These are phyloP conservation scores for Globisporangium nodosum DNA, from an alignment of 352 stramenopile genomes.

Conservation along the genomic window DNA sequence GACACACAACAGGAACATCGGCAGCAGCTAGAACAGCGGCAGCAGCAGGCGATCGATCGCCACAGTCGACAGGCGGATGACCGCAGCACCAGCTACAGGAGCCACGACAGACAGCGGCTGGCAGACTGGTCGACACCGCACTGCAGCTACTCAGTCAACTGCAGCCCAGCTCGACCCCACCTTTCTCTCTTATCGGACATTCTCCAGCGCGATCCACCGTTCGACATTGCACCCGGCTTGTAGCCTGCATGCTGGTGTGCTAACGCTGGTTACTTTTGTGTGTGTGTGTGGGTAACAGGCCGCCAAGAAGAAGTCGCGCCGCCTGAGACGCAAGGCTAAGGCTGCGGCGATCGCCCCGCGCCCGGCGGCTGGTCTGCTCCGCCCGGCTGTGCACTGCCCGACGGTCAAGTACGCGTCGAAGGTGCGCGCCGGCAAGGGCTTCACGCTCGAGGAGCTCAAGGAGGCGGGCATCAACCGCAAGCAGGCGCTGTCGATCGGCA, in stretches of 20 bases:
- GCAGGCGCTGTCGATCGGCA: constrained; percentile 96
- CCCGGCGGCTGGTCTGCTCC: constrained; percentile 93
- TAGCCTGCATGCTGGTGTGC: background rate
- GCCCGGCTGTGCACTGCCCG: constrained; percentile 97
- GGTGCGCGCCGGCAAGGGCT: constrained; percentile 96
- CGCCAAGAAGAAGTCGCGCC: constrained; percentile 97
- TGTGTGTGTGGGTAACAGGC: constrained; percentile 71
- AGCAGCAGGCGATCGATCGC: background rate
- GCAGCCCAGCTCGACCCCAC: too few species aligned
- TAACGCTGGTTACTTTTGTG: constrained; percentile 26
- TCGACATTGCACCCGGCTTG: background rate
- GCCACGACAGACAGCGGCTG: too few species aligned
- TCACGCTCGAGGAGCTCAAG: constrained; percentile 99
- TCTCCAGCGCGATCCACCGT: background rate
- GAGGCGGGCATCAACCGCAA: constrained; percentile 95
- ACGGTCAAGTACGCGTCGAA: constrained; percentile 99
- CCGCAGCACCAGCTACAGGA: too few species aligned
- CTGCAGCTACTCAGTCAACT: too few species aligned
- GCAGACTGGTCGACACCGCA: too few species aligned
- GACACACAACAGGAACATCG: background rate
- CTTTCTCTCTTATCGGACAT: too few species aligned
- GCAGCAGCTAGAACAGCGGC: background rate
- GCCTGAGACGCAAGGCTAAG: constrained; percentile 94
- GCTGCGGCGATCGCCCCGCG: constrained; percentile 96
- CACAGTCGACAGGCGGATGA: background rate